Percentiles rank a stretch among this genome's conserved stretches.
Evolutionary conservation across 2,329 filamentous ascomycete genomes (phyloP).

Genomic region (Exophiala viscosa): DNA sequence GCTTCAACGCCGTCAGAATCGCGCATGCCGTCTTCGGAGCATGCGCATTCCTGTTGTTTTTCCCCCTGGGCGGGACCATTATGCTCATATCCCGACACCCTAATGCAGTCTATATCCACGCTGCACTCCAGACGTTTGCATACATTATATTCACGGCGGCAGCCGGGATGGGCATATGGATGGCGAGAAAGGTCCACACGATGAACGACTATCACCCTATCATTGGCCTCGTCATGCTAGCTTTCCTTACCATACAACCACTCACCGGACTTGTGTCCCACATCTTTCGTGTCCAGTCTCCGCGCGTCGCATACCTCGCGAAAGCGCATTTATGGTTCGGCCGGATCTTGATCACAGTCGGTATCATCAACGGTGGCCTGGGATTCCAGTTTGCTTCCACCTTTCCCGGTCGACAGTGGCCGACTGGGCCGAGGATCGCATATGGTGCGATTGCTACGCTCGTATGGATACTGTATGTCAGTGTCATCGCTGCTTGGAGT

Average conservation of each 20-base stretch:
- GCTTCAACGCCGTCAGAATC: constrained; percentile 15
- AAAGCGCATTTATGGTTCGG: constrained; percentile 53
- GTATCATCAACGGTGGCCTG: constrained; percentile 55
- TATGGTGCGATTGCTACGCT: constrained; percentile 16
- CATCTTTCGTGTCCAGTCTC: constrained; percentile 44
- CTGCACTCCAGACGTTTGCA: constrained; percentile 26
- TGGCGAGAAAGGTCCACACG: constrained; percentile 22
- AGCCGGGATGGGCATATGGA: constrained; percentile 30
- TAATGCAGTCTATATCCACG: constrained; percentile 27
- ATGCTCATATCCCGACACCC: constrained; percentile 27
- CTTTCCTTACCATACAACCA: constrained; percentile 30
- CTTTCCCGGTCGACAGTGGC: constrained; percentile 6
- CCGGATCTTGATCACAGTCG: constrained; percentile 47
- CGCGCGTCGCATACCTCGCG: constrained; percentile 26
- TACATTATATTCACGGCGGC: constrained; percentile 28
- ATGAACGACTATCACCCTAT: constrained; percentile 28
- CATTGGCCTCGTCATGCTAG: constrained; percentile 30
- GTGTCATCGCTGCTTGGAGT: constrained; percentile 15
- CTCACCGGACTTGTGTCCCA: constrained; percentile 30
- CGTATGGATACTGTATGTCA: constrained; percentile 21
- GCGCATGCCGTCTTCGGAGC: constrained; percentile 29
- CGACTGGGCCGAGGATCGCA: constrained; percentile 8
- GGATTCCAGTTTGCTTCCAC: constrained; percentile 38
- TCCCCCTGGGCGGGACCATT: constrained; percentile 31
- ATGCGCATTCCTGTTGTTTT: constrained; percentile 29